Evolutionary conservation across 805 yeast species (phyloP).

Genomic region (Candida schatavii): DNA sequence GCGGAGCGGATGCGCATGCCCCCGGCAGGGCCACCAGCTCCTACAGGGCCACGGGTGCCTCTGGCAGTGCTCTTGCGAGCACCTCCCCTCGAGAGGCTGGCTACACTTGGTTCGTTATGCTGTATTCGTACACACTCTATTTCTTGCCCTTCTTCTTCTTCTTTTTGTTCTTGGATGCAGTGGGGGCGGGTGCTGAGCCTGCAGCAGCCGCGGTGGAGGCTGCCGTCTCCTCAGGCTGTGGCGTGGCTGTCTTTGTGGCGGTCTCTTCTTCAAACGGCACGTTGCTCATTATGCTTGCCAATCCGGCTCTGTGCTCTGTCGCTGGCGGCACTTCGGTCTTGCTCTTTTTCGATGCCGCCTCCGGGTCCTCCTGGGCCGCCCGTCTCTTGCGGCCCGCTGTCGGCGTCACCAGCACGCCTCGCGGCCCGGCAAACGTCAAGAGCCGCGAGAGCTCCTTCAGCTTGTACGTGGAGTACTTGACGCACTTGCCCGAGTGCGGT

Average conservation of each 20-base stretch:
- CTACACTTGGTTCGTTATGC: background rate
- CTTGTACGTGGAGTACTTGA: slow-evolving; percentile 56
- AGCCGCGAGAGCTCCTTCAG: slow-evolving; percentile 73
- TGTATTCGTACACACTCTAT: slow-evolving; percentile 8
- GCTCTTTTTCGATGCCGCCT: slow-evolving; percentile 7
- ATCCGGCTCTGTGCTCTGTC: slow-evolving; percentile 26
- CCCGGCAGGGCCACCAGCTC: background rate
- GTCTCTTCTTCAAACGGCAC: slow-evolving; percentile 25
- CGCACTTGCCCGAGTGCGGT: slow-evolving; percentile 59
- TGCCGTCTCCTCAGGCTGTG: slow-evolving; percentile 7
- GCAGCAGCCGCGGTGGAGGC: slow-evolving; percentile 9
- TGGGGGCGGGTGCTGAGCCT: slow-evolving; percentile 4
- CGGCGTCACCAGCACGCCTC: slow-evolving; percentile 45
- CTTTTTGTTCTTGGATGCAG: slow-evolving; percentile 18
- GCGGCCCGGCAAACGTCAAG: slow-evolving; percentile 71
- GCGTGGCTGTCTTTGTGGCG: slow-evolving; percentile 7
- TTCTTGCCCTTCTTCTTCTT: slow-evolving; percentile 33
- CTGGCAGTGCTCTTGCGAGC: background rate
- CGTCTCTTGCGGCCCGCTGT: slow-evolving; percentile 11
- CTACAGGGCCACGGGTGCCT: background rate
- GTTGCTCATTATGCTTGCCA: slow-evolving; percentile 42
- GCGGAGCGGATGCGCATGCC: too few relatives aligned
- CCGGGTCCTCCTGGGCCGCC: slow-evolving; percentile 10
- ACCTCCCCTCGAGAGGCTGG: background rate
- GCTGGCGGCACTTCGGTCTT: slow-evolving; percentile 4